Evolutionary conservation across 225 moss, liverwort and hornwort genomes (phyloP).

Genomic region (Pleurozium schreberi): DNA sequence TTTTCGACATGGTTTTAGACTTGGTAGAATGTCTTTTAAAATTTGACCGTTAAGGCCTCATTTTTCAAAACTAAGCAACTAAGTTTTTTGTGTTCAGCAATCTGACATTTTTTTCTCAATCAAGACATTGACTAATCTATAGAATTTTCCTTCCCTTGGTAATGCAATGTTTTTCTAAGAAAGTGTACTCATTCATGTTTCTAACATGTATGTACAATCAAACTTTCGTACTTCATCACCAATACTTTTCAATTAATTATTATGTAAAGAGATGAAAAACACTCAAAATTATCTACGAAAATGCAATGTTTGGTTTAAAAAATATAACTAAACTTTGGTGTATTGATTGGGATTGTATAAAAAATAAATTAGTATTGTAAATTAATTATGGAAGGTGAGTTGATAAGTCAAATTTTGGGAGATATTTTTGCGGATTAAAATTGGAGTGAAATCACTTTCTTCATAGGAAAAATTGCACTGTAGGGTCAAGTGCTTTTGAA

Average conservation of each 20-base stretch:
- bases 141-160: not conserved
- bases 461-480: not conserved
- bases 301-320: not conserved
- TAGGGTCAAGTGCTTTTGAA: not conserved
- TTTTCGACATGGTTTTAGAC: not conserved
- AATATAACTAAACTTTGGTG: not conserved
- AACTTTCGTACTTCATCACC: no score
- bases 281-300: not conserved
- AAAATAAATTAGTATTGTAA: not conserved
- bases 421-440: fast-evolving
- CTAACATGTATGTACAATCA: no score
- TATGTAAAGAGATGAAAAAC: not conserved
- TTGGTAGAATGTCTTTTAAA: not conserved
- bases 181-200: not conserved
- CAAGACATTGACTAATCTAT: not conserved
- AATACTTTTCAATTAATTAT: not conserved
- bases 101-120: no score
- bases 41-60: not conserved
- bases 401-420: not conserved
- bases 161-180: not conserved
- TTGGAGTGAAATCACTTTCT: not conserved
- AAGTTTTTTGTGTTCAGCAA: no score
- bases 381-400: not conserved
- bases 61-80: not conserved
- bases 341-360: not conserved